Evolutionary conservation across 1,139 yeast genomes (phyloP), one percentile per base, ranked within the genome.

Genomic region (Protomyces macrosporus): DNA sequence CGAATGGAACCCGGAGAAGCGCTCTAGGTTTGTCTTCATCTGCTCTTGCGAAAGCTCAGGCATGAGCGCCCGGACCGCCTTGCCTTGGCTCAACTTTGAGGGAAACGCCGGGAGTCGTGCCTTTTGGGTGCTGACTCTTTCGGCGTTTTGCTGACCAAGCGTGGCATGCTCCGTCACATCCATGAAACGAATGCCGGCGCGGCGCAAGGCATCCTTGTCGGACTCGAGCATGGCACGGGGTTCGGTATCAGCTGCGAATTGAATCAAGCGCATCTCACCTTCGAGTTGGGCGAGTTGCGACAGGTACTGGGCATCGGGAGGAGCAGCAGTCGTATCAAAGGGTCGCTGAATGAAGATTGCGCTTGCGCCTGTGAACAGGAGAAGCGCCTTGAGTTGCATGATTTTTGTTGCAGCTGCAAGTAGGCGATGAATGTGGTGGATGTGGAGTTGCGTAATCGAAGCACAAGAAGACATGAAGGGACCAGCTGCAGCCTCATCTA

Each of bases 1-100:
- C n/a, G 91, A 86, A 74, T 78, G 83, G 73, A 88, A 90, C 45
- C 88, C 83, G 6, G 91, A 78, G 71, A 89, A 85, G 63, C 80
- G 75, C 39, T 84, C 83, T 73, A 89, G 78, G 69, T 82, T 82
- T 37, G 76, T 75, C 70, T 81, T 77, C 75, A 88, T 79, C 35
- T 76, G 73, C 6, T 77, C 77, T 63, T 75, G 75, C 68, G 82
- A 79, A 66, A 86, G 80, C 3, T 73, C 64, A 23, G 71, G 71
- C 59, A 80, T 73, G 55, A 86, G 72, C 3, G 72, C 68, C 2
- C 73, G 69, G 45, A 89, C 84, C 9, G 74, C 71, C 3, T 78
- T 71, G 6, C 70, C 65, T 68, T 81, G 76, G n/a, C 75, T 68
- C 4, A 78, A 75, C 42, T 75, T 68, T 2, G 71, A 71, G 0